Base-by-base conservation (phyloP, 225 moss, liverwort and hornwort species). In the Asterella californica region DNA sequence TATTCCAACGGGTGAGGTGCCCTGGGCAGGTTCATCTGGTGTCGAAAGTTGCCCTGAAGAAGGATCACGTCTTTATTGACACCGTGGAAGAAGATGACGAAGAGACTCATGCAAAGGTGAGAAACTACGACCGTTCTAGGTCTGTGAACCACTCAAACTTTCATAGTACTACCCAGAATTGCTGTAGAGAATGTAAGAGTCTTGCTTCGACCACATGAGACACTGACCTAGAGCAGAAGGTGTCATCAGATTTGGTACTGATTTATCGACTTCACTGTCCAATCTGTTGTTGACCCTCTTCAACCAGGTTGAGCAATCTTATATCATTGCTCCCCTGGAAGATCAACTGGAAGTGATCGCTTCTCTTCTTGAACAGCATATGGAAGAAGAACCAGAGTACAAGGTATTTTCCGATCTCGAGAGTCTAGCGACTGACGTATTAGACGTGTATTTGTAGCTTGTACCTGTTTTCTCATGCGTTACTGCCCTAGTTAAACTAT, bases 71-170 rank as follows among this genome's bases (percentile, higher is more conserved):
- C 5, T 95, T 91, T 63, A 90, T 99, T 84, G 95, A 99, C 74
- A 93, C 93, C 8, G 95, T 99, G 59, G 97, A 93, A 24, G 79
- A 90, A 81, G 91, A 92, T 52, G 90, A 92, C 12, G 92, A 90
- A 79, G 97, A 99, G 73, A 99, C 97, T 57, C 97, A 99, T 78
- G 87, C 90, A 55, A 94, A 96, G 94, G 96, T 96, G 79, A 76
- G 84, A 64, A 64, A 19, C 4, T 61, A 19, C 7, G 3, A 3
- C 4, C 42, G 42, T 42, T 42, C 7, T 42, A 42, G 4, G 42
- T 3, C 7, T 42, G 7, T 42, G 42, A 42, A 42, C 42, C 42
- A 42, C 42, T 42, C 7, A 42, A 7, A 42, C 7, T 42, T n/a
- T n/a, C n/a, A n/a, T n/a, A n/a, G n/a, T n/a, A 3, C 42, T 42